A percentile compares a stretch with the other conserved stretches of the same genome.
Evolutionary conservation across 2,329 filamentous ascomycete species (phyloP).

Genomic region (Aspergillus aculeatinus): DNA sequence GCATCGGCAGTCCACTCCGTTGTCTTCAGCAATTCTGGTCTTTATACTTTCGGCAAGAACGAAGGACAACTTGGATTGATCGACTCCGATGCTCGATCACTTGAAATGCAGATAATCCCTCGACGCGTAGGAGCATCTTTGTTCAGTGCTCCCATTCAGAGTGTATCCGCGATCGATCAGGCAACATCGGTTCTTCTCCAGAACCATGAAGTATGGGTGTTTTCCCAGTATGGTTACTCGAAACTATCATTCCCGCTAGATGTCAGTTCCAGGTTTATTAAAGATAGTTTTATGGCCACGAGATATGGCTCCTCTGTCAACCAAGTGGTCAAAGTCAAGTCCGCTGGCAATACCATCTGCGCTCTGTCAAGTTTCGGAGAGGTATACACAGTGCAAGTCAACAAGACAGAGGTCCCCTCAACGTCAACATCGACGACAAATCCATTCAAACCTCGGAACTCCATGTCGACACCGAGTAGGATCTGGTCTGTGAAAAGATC

Average conservation of each 20-base stretch:
- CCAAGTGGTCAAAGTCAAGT: slow-evolving; percentile 72
- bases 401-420: slow-evolving; percentile 62
- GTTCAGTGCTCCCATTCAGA: slow-evolving; percentile 68
- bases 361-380: slow-evolving; percentile 82
- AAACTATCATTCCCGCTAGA: slow-evolving; percentile 80
- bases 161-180: slow-evolving; percentile 83
- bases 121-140: slow-evolving; percentile 85
- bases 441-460: slow-evolving; percentile 81
- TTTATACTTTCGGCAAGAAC: slow-evolving; percentile 96
- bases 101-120: slow-evolving; percentile 78
- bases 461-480: slow-evolving; percentile 73
- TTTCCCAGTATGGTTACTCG: slow-evolving; percentile 95
- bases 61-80: slow-evolving; percentile 90
- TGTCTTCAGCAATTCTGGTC: slow-evolving; percentile 73
- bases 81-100: slow-evolving; percentile 88
- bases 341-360: slow-evolving; percentile 87
- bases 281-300: slow-evolving; percentile 63
- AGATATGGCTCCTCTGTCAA: slow-evolving; percentile 65
- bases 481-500: slow-evolving; percentile 89
- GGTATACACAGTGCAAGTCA: slow-evolving; percentile 80
- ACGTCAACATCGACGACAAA: slow-evolving; percentile 79
- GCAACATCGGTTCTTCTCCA: slow-evolving; percentile 84
- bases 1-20: slow-evolving; percentile 92
- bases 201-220: slow-evolving; percentile 87
- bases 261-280: slow-evolving; percentile 66